Conservation (phyloP, 768 basidiomycete species). For the Leucosporidium creatinivorum region DNA sequence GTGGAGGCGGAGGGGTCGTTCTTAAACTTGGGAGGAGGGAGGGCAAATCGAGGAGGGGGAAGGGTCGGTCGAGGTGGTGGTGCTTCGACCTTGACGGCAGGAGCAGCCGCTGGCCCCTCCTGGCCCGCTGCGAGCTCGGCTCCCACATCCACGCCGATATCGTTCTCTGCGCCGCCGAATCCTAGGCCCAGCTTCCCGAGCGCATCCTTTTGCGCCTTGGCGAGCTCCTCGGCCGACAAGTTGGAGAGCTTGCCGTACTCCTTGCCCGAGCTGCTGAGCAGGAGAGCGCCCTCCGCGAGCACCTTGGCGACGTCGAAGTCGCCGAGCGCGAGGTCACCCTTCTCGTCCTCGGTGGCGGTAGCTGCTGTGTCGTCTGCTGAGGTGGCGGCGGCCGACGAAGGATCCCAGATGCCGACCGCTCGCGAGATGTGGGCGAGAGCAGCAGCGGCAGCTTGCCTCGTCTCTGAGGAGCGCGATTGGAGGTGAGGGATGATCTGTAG, state of each 20-base stretch:
- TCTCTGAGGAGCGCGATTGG: conserved; percentile 85
- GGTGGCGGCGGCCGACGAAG: conserved; percentile 23
- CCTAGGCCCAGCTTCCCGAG: conserved; percentile 77
- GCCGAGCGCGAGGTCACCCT: conserved; percentile 54
- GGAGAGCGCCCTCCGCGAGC: conserved; percentile 64
- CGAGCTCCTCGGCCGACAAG: conserved; percentile 56
- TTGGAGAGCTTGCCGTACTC: conserved; percentile 53
- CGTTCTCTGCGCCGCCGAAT: conserved; percentile 23
- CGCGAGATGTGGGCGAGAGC: conserved; percentile 82
- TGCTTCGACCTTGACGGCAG: background rate
- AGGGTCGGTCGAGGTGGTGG: conserved; percentile 4
- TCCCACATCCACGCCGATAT: conserved; percentile 28
- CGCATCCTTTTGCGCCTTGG: conserved; percentile 77
- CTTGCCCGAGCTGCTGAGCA: conserved; percentile 87
- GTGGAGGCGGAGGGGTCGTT: background rate
- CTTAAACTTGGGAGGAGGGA: background rate
- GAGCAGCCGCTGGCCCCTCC: background rate
- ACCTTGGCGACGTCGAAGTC: conserved; percentile 69
- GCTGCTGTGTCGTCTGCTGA: background rate
- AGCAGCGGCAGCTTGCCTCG: conserved; percentile 77
- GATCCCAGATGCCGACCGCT: conserved; percentile 69
- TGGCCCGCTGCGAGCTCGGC: conserved; percentile 24
- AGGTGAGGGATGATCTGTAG: conserved; percentile 78
- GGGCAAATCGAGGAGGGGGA: conserved; percentile 22
- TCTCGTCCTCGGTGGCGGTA: conserved; percentile 34